These are phyloP conservation scores for Magnusiomyces ingens DNA, from an alignment of 1,139 yeast genomes.

Conservation along the genomic window DNA sequence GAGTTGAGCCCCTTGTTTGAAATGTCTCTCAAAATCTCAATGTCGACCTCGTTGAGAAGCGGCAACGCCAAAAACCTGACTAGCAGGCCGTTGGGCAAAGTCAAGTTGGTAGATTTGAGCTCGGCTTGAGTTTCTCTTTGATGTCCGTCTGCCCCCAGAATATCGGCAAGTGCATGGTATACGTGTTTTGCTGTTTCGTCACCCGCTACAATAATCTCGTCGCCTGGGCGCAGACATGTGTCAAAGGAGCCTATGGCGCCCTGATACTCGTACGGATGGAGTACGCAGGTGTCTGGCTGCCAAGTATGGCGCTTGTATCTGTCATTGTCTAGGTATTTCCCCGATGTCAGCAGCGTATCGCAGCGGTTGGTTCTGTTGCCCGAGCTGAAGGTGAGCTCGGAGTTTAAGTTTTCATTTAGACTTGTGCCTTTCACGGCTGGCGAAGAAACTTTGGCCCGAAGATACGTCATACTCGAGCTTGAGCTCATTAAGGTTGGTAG, in stretches of 20 bases:
- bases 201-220: conserved; percentile 4
- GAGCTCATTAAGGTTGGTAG: no score
- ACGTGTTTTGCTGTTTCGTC: conserved; percentile 17
- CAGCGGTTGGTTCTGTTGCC: neutral
- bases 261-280: neutral
- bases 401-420: no score
- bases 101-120: no score
- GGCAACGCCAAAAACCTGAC: no score
- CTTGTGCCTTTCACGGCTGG: no score
- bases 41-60: no score
- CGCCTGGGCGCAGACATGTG: neutral
- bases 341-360: neutral
- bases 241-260: neutral
- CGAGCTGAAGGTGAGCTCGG: no score
- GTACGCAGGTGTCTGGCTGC: neutral
- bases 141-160: neutral
- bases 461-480: no score
- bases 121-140: neutral
- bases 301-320: neutral
- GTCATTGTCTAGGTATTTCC: neutral
- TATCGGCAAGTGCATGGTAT: conserved; percentile 12
- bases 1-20: no score
- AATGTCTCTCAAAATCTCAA: no score
- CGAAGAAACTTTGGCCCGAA: no score
- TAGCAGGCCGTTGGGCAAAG: no score